Evolutionary conservation across 192 early-diverging fungal species (phyloP).

Genomic region (Backusella tuberculispora): DNA sequence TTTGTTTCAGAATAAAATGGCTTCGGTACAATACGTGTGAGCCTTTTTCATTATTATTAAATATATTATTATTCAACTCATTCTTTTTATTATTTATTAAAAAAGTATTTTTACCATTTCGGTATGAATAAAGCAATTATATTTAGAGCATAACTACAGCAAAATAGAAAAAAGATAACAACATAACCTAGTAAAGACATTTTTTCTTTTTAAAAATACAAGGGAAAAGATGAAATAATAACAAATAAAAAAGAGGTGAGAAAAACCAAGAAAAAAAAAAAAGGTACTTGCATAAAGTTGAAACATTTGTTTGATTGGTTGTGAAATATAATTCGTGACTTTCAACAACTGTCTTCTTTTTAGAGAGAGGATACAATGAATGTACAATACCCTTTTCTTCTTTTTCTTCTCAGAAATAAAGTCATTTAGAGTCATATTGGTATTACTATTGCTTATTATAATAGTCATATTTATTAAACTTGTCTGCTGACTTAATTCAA

Average conservation of each 20-base stretch:
- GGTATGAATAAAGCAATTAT: conserved; percentile 27
- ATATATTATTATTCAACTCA: background rate
- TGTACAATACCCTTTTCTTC: too few relatives aligned
- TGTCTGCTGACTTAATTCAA: too few relatives aligned
- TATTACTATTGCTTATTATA: too few relatives aligned
- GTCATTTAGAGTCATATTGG: too few relatives aligned
- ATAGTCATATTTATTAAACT: too few relatives aligned
- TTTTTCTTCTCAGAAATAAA: too few relatives aligned
- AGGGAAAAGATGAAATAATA: background rate
- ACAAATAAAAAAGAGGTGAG: background rate
- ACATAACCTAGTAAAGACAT: conserved; percentile 33
- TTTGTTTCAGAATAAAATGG: conserved; percentile 36
- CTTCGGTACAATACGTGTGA: conserved; percentile 27
- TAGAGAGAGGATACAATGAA: too few relatives aligned
- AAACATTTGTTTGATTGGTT: conserved; percentile 8
- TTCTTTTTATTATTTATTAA: background rate
- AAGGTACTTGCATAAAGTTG: conserved; percentile 15
- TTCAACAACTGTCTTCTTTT: background rate
- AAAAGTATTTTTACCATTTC: conserved; percentile 24
- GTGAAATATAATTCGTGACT: background rate
- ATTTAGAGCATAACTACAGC: conserved; percentile 31
- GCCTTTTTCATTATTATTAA: conserved; percentile 4
- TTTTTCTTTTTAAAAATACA: background rate
- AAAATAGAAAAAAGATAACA: conserved; percentile 33
- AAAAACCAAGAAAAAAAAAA: background rate